These are phyloP conservation scores for Cercospora canescens DNA, from an alignment of 2,329 filamentous ascomycete species.

Conservation along the genomic window DNA sequence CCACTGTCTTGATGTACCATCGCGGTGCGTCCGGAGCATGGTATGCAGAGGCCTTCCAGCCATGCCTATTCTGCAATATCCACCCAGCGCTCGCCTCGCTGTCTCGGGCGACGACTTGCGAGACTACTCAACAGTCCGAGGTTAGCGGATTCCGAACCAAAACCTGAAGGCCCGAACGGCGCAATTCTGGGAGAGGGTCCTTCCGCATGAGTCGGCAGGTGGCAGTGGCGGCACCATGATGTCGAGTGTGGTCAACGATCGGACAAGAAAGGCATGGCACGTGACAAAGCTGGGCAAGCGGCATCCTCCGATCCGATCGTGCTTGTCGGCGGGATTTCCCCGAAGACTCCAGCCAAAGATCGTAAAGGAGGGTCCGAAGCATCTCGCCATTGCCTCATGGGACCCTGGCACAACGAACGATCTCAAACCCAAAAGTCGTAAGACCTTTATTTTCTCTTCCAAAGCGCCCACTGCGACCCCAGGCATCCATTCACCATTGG, in stretches of 20 bases:
- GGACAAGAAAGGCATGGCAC: neutral
- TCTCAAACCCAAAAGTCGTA: conserved; percentile 1
- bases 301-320: neutral
- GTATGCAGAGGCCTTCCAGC: too few species aligned
- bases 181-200: too few species aligned
- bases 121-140: too few species aligned
- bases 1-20: too few species aligned
- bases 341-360: neutral
- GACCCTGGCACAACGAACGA: neutral
- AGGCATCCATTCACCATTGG: neutral
- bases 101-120: too few species aligned
- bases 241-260: neutral
- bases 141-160: too few species aligned
- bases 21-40: too few species aligned
- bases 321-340: neutral
- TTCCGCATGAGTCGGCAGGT: neutral
- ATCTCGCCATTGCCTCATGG: conserved; percentile 3
- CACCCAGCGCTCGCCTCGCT: too few species aligned
- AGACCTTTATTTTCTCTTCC: neutral
- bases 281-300: neutral
- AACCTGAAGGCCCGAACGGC: too few species aligned
- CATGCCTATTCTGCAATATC: too few species aligned
- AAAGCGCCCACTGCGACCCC: neutral
- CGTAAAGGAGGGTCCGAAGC: neutral
- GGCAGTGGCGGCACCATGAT: neutral